Conservation (phyloP, 148 eudicot species). For the Chenopodium album region DNA sequence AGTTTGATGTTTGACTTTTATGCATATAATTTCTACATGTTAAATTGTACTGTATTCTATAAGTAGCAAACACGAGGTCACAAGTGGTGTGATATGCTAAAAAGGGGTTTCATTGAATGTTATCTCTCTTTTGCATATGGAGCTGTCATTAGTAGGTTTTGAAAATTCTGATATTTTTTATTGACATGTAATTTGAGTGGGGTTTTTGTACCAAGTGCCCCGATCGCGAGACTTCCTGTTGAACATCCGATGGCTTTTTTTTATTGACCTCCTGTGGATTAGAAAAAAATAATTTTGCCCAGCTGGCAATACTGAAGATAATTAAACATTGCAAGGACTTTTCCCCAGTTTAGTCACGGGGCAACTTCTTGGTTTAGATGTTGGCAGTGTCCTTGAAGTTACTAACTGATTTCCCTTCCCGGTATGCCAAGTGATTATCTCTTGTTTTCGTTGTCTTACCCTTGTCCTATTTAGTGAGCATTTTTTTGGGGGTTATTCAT, state of each 20-base stretch:
- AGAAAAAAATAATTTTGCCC: too few relatives aligned
- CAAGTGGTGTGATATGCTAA: neutral
- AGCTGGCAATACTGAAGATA: constrained; percentile 82
- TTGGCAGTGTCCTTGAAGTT: constrained; percentile 97
- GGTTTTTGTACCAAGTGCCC: too few relatives aligned
- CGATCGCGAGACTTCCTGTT: too few relatives aligned
- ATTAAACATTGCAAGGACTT: constrained; percentile 98
- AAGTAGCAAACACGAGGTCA: neutral
- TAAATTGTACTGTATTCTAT: neutral
- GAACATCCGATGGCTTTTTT: too few relatives aligned
- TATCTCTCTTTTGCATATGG: neutral
- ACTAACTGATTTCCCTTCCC: constrained; percentile 98
- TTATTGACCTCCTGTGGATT: too few relatives aligned
- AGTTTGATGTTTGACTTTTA: neutral
- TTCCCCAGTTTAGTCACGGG: constrained; percentile 87
- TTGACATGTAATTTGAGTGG: constrained; percentile 1
- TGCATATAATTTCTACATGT: neutral
- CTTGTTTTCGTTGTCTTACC: neutral
- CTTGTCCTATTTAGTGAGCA: neutral
- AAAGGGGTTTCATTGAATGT: neutral
- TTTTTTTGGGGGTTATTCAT: neutral
- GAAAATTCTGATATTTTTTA: neutral
- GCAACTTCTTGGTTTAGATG: constrained; percentile 95
- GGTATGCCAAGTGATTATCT: constrained; percentile 42
- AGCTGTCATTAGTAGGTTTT: neutral